Evolutionary conservation across 2,329 filamentous ascomycete genomes (phyloP).

Genomic region (Aspergillus fischeri): DNA sequence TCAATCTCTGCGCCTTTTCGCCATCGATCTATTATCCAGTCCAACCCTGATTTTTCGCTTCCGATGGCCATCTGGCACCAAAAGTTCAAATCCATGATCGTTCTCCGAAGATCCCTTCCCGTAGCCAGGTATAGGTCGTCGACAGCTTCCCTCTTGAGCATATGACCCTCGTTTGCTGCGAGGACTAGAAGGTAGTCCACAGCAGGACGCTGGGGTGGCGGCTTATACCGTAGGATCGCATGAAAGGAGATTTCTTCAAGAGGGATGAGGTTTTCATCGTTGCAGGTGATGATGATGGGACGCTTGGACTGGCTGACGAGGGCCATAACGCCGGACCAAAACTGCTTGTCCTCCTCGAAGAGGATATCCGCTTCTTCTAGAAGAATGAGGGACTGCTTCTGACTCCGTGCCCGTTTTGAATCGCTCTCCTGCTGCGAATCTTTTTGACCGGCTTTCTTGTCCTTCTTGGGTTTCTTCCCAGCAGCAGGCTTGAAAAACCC

Average conservation of each 20-base stretch:
- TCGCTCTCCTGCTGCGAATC: conserved; percentile 19
- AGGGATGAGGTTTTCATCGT: conserved; percentile 79
- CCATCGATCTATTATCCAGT: conserved; percentile 83
- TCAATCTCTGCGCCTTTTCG: conserved; percentile 68
- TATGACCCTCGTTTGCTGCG: conserved; percentile 84
- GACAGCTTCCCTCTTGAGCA: conserved; percentile 64
- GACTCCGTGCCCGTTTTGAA: conserved; percentile 44
- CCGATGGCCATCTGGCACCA: conserved; percentile 97
- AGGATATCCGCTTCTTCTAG: conserved; percentile 91
- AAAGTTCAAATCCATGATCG: conserved; percentile 80
- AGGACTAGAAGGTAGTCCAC: conserved; percentile 77
- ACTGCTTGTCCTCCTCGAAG: conserved; percentile 93
- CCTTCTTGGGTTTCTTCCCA: conserved; percentile 18
- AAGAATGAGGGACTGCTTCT: conserved; percentile 92
- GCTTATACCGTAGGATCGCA: conserved; percentile 73
- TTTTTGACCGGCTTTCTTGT: conserved; percentile 15
- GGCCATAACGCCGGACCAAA: conserved; percentile 77
- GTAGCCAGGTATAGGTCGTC: conserved; percentile 67
- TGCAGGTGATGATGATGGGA: conserved; percentile 93
- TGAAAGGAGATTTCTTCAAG: conserved; percentile 71
- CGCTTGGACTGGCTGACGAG: conserved; percentile 82
- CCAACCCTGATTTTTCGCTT: conserved; percentile 78
- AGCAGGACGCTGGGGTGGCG: conserved; percentile 63
- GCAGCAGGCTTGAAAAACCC: conserved; percentile 69
- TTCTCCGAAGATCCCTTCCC: conserved; percentile 69